Base-by-base conservation (phyloP, 2,329 filamentous ascomycete species). In the Rosellinia necatrix region DNA sequence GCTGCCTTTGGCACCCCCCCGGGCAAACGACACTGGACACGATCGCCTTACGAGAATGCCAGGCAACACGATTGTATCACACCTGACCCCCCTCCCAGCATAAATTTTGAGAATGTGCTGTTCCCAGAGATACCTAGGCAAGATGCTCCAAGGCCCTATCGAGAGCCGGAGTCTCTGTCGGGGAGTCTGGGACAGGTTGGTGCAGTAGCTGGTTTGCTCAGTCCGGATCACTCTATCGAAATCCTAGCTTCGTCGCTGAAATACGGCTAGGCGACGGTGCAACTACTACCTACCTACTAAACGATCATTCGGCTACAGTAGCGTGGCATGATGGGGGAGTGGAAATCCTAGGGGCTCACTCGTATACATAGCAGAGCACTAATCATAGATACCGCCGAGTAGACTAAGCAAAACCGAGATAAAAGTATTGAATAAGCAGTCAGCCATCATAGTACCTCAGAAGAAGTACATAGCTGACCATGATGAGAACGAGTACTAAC, bases 21-120 rank as follows among this genome's bases (percentile, higher is more conserved):
- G 15, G 29, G 24, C 41, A 51, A 40, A 32, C 27, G 41, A 42
- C 13, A 47, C 27, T 22, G 41, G 29, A 43, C 35, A 24, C 15
- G 30, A 29, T 30, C 13, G 27, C 43, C 27, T 38, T n/a, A 19
- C 43, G 35, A 30, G 42, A 43, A 57, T 42, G 54, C 37, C 42
- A 48, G 22, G 34, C 10, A 47, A 40, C 22, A 42, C 13, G n/a
- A 34, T 43, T 17, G 44, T 48, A 54, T 54, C 17, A 12, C 19
- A 32, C 22, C 22, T 21, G 22, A 24, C 30, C 43, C 50, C 50
- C 50, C 50, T 49, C 44, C 43, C 17, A n/a, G n/a, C n/a, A n/a
- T n/a, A n/a, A n/a, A n/a, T n/a, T n/a, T n/a, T n/a, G n/a, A n/a
- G n/a, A n/a, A n/a, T n/a, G n/a, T n/a, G n/a, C n/a, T n/a, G n/a